Evolutionary conservation across 352 stramenopile species (phyloP), one percentile per base, ranked within the genome.

Genomic region (Phytophthora pisi): DNA sequence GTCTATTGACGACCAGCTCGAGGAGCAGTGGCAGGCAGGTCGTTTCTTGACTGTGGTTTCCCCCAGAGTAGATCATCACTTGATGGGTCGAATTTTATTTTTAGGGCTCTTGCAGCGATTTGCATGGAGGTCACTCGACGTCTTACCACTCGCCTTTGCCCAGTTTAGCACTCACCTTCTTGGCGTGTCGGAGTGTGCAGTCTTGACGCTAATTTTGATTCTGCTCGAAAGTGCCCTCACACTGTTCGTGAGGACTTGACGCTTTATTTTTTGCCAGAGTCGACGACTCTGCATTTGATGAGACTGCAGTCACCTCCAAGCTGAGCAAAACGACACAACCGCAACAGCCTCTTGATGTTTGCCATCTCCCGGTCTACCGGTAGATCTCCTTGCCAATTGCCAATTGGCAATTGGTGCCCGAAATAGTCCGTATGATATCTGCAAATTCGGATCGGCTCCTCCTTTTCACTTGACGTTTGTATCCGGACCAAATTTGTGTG

Each of bases 41-140:
- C 28, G 40, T 68, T 72, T 68, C 13, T 42, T 42, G 24, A 55
- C 64, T 68, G 64, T 70, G 59, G 65, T 72, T 72, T 68, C 50
- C 31, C 9, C 31, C 7, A 38, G 31, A 38, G 31, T 38, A 38
- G 24, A 55, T 43, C 20, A 24, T 56, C 24, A 30, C 23, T 47
- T 13, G 20, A 52, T 20, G 2, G 24, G 15, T 5, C 23, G 7
- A 16, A 5, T 51, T 43, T 36, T 72, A 72, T 72, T 72, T 72
- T 57, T 72, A 72, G 65, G 42, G 47, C 8, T 38, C 9, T n/a
- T 1, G 6, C 16, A 51, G 4, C 42, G 15, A 13, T 24, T 38
- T 50, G 28, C 34, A 59, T 43, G 18, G 10, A 26, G 24, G 26
- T 23, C 52, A 18, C 31, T 59, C 52, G 20, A 30, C 13, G 28